Evolutionary conservation across 441 rosid species (phyloP), one percentile per base, ranked within the genome.

Genomic region (Theobroma grandiflorum): DNA sequence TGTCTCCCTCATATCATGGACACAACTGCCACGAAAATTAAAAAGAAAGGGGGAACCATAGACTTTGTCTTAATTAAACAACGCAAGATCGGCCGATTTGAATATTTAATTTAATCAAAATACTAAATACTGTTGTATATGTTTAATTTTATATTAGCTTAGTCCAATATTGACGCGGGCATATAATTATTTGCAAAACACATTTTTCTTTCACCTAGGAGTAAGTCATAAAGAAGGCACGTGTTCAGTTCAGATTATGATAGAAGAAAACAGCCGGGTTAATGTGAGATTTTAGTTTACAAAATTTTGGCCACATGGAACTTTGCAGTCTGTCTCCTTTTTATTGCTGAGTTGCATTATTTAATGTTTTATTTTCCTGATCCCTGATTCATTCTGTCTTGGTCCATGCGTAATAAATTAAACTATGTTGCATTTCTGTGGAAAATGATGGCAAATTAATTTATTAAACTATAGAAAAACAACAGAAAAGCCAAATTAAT

Each of bases 161-260:
- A 55, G 76, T 73, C 76, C 38, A 73, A 52, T 35, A 9, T 67
- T 40, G 70, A 18, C 6, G 70, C 70, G 35, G 43, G 4, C 68
- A 33, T 58, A 3, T 58, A 8, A 18, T 31, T 31, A 31, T 4
- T 65, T 65, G 1, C 0, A 59, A 20, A 58, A 59, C 14, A 2
- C 40, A 0, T 2, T 58, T 50, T 50, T 50, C 9, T 33, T 70
- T 71, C 40, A n/a, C 49, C 76, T 72, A 72, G 18, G 76, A 72
- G 76, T 72, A 37, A 43, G 43, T 31, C 62, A 52, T 72, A 53
- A 72, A 16, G 63, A 2, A 35, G 76, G 49, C 49, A 45, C 49
- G 8, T 45, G 49, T 45, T 6, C 49, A 45, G 31, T 26, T 26
- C 45, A 42, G 8, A 4, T 2, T 45, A 8, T 45, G 10, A 45